A percentile compares a stretch with the other conserved stretches of the same genome.
Evolutionary conservation across 352 stramenopile genomes (phyloP).

Genomic region (Phytophthora sp.): DNA sequence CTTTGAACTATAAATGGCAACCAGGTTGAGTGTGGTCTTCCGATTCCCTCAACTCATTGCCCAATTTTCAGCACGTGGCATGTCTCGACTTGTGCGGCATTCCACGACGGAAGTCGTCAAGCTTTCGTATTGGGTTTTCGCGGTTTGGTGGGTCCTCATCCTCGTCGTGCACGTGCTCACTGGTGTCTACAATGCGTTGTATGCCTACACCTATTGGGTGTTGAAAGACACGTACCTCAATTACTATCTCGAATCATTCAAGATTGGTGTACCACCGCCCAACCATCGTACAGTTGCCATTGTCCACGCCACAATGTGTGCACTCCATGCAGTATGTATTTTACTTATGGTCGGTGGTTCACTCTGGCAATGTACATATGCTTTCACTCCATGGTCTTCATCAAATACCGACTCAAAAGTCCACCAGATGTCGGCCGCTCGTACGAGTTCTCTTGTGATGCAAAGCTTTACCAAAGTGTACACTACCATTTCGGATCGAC

Average conservation of each 20-base stretch:
- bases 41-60: too few relatives aligned
- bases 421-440: neutral
- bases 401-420: neutral
- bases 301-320: conserved; percentile 19
- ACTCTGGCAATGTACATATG: conserved; percentile 8
- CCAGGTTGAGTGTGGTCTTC: too few relatives aligned
- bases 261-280: conserved; percentile 17
- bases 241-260: conserved; percentile 9
- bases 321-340: conserved; percentile 21
- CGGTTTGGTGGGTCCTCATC: conserved; percentile 24
- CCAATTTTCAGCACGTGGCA: too few relatives aligned
- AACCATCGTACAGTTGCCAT: conserved; percentile 20
- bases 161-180: conserved; percentile 9
- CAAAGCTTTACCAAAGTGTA: neutral
- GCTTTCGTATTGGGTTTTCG: conserved; percentile 16
- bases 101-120: conserved; percentile 5
- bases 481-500: neutral
- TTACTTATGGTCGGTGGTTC: conserved; percentile 16
- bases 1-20: too few relatives aligned
- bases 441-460: neutral
- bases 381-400: conserved; percentile 12
- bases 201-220: too few relatives aligned
- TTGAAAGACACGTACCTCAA: conserved; percentile 4
- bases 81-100: neutral
- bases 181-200: neutral